phyloP scores from a whole-genome alignment of 805 yeast genomes.

The Hanseniaspora occidentalis region DNA sequence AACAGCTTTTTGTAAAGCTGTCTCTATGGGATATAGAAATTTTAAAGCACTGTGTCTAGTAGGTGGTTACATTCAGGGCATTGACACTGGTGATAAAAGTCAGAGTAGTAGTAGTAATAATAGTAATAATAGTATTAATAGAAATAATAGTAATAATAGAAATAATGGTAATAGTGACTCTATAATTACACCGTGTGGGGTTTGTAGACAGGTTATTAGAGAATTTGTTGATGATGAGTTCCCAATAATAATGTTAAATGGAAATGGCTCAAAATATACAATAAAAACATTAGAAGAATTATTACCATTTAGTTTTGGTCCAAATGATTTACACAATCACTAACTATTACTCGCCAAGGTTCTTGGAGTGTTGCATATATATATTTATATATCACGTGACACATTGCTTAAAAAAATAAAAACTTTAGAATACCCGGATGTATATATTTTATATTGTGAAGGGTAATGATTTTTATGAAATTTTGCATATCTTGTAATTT shows the following conservation, averaged over 20 bases:
- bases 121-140: too few relatives aligned
- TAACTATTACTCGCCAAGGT: not conserved
- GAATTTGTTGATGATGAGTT: constrained; percentile 50
- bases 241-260: constrained; percentile 59
- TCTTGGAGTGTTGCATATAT: too few relatives aligned
- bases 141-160: too few relatives aligned
- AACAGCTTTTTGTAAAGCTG: constrained; percentile 47
- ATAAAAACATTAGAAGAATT: constrained; percentile 45
- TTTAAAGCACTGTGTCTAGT: constrained; percentile 46
- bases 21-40: constrained; percentile 23
- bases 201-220: constrained; percentile 80
- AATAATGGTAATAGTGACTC: too few relatives aligned
- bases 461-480: too few relatives aligned
- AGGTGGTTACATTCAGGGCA: constrained; percentile 52
- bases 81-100: too few relatives aligned
- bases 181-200: constrained; percentile 90
- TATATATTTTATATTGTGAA: too few relatives aligned
- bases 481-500: too few relatives aligned
- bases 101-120: too few relatives aligned
- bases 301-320: constrained; percentile 81
- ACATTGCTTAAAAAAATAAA: too few relatives aligned
- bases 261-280: constrained; percentile 33
- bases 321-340: constrained; percentile 38
- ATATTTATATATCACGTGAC: too few relatives aligned
- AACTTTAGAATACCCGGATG: too few relatives aligned